These are phyloP conservation scores for Porphyrellus sp. DNA, from an alignment of 1,284 basidiomycete genomes.

Conservation along the genomic window DNA sequence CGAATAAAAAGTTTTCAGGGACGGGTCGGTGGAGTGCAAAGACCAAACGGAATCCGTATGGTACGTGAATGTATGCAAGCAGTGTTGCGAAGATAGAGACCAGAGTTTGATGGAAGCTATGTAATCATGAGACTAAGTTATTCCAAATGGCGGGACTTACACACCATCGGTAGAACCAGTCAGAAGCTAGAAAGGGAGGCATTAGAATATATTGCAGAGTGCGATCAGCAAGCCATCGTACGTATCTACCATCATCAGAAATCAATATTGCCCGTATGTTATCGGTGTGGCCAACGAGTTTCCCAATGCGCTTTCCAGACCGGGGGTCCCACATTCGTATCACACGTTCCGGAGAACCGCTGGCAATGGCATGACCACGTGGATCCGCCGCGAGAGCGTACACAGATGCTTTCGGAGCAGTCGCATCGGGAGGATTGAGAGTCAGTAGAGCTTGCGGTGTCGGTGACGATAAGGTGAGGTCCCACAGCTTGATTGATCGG, in stretches of 20 bases:
- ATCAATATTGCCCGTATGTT: slow-evolving; percentile 90
- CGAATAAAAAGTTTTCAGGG: slow-evolving; percentile 92
- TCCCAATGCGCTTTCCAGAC: slow-evolving; percentile 66
- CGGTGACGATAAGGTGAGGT: slow-evolving; percentile 53
- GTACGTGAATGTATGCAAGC: slow-evolving; percentile 94
- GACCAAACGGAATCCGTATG: slow-evolving; percentile 97
- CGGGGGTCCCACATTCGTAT: slow-evolving; percentile 93
- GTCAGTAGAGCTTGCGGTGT: slow-evolving; percentile 51
- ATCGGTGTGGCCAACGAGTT: slow-evolving; percentile 93
- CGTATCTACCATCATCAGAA: slow-evolving; percentile 86
- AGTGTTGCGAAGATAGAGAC: slow-evolving; percentile 86
- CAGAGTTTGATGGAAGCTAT: slow-evolving; percentile 84
- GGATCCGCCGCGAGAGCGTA: slow-evolving; percentile 80
- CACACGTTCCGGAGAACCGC: slow-evolving; percentile 88
- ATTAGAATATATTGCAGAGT: slow-evolving; percentile 19
- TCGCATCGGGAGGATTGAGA: slow-evolving; percentile 57
- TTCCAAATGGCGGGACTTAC: slow-evolving; percentile 14
- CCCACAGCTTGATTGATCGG: slow-evolving; percentile 92
- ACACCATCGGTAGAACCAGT: slow-evolving; percentile 87
- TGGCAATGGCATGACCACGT: slow-evolving; percentile 78
- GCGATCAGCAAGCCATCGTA: slow-evolving; percentile 42
- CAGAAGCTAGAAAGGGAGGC: slow-evolving; percentile 55
- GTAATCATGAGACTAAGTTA: slow-evolving; percentile 14
- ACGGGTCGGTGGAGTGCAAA: slow-evolving; percentile 82
- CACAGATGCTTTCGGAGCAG: slow-evolving; percentile 70